Conservation (phyloP, 805 yeast species). For the Torulaspora indica region DNA sequence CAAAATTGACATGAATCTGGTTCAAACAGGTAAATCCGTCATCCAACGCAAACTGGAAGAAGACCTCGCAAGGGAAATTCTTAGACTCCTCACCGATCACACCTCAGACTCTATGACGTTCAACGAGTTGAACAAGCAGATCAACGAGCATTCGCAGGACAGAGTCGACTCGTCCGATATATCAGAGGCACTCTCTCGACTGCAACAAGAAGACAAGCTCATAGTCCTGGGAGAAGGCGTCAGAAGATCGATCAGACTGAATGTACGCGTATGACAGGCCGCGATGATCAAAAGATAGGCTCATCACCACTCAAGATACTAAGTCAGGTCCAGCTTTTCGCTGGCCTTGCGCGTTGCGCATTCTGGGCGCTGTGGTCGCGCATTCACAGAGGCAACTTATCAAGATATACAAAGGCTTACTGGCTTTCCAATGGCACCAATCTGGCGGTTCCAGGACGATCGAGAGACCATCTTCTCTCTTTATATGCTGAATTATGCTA, state of each 20-base stretch:
- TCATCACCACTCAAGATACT: neutral
- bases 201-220: conserved; percentile 67
- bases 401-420: neutral
- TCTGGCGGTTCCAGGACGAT: neutral
- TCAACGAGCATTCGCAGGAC: conserved; percentile 56
- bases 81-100: conserved; percentile 49
- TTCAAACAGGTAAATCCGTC: conserved; percentile 91
- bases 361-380: neutral
- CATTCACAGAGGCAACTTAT: neutral
- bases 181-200: conserved; percentile 58
- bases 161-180: conserved; percentile 69
- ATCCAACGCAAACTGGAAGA: conserved; percentile 76
- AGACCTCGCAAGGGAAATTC: conserved; percentile 61
- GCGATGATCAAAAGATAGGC: neutral
- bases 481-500: neutral
- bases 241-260: conserved; percentile 52
- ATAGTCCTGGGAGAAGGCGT: conserved; percentile 68
- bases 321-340: neutral
- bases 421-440: neutral
- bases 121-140: conserved; percentile 51
- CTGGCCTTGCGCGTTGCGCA: neutral
- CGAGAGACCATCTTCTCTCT: neutral
- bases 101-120: conserved; percentile 50
- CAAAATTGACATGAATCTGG: conserved; percentile 92
- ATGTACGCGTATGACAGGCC: conserved; percentile 26